Evolutionary conservation across 1,139 yeast species (phyloP).

Genomic region (Sugiyamaella paludigena): DNA sequence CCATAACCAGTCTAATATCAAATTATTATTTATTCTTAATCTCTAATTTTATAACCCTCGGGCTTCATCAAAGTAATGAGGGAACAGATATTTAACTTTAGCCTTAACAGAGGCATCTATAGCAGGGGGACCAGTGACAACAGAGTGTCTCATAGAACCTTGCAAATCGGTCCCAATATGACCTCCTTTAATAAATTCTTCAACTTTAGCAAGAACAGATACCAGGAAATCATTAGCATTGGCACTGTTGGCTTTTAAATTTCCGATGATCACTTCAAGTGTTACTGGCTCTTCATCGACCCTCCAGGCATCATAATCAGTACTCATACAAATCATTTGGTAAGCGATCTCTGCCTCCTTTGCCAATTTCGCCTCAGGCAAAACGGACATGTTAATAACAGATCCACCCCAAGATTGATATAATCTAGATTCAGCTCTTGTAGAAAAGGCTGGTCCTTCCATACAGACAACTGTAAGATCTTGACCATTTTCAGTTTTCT

Average conservation of each 20-base stretch:
- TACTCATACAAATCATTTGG: constrained; percentile 98
- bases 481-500: constrained; percentile 50
- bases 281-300: constrained; percentile 94
- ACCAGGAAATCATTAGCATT: constrained; percentile 82
- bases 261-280: constrained; percentile 91
- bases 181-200: constrained; percentile 58
- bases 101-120: constrained; percentile 69
- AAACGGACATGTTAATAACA: constrained; percentile 92
- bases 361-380: constrained; percentile 95
- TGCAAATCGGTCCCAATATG: constrained; percentile 64
- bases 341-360: constrained; percentile 95
- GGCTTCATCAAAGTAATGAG: constrained; percentile 55
- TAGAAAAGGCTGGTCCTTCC: constrained; percentile 99
- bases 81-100: constrained; percentile 83
- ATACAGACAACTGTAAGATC: constrained; percentile 88
- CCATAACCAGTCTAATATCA: not conserved
- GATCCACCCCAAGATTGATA: constrained; percentile 91
- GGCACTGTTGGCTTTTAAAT: constrained; percentile 79
- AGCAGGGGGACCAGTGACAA: constrained; percentile 75
- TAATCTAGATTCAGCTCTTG: constrained; percentile 92
- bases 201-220: constrained; percentile 62
- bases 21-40: not conserved
- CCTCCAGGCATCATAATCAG: constrained; percentile 98
- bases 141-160: constrained; percentile 78
- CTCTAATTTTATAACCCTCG: constrained; percentile 3